These are phyloP conservation scores for Picea sitchensis DNA, from an alignment of 75 land plant species.

Conservation along the genomic window DNA sequence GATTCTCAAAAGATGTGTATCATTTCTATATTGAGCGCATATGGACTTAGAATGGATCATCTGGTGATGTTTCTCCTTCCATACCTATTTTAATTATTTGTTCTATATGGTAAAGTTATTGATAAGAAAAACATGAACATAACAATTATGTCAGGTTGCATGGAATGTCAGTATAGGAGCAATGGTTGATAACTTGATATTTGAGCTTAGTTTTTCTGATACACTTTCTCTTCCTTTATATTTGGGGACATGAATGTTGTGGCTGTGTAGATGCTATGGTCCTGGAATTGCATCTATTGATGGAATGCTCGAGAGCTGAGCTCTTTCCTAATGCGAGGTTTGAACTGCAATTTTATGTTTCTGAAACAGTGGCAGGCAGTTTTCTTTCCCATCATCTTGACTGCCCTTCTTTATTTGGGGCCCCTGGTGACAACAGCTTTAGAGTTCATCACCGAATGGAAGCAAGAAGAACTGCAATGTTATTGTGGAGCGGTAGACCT, in stretches of 20 bases:
- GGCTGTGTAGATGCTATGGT: background rate
- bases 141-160: conserved; percentile 15
- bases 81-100: background rate
- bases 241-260: background rate
- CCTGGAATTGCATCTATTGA: conserved; percentile 4
- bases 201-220: background rate
- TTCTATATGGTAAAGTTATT: background rate
- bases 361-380: conserved; percentile 84
- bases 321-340: background rate
- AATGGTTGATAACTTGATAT: conserved; percentile 2
- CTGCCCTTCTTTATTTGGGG: conserved; percentile 77
- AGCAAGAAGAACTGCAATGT: conserved; percentile 11
- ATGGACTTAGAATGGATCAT: conserved; percentile 53
- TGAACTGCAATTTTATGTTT: background rate
- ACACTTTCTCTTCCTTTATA: background rate
- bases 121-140: background rate
- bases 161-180: conserved; percentile 7
- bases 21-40: conserved; percentile 17
- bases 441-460: conserved; percentile 24
- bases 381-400: conserved; percentile 71
- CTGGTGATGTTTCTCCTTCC: conserved; percentile 29
- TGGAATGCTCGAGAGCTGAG: conserved; percentile 7
- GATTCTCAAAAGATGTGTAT: conserved; percentile 3
- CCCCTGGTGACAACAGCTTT: conserved; percentile 52
- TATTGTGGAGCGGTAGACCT: conserved; percentile 5